Evolutionary conservation across 2,329 filamentous ascomycete genomes (phyloP), one percentile per base, ranked within the genome.

Genomic region (Bertia moriformis): DNA sequence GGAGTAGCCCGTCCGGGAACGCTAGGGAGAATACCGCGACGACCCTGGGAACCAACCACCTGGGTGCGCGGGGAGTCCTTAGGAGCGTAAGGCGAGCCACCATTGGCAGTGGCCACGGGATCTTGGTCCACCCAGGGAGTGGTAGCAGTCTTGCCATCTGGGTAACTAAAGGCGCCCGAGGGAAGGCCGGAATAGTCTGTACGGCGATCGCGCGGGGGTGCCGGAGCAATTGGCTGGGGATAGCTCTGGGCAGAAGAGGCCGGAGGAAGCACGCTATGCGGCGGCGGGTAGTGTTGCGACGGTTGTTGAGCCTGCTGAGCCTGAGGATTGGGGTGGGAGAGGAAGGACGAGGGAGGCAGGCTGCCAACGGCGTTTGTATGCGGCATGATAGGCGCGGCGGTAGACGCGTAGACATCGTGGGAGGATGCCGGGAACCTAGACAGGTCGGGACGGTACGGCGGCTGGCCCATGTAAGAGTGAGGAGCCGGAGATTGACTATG

Each of bases 41-140:
- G 78, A 42, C 89, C 89, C 63, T 96, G 89, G 18, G 88, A 93
- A 40, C 89, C 89, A 40, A 96, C 89, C 38, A 95, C 89, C 54
- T 95, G 89, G 20, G 86, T 91, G 14, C 83, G 84, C 50, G 78
- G 75, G 12, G 64, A 67, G 53, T 65, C 71, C 59, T 52, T 35
- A 7, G 32, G 10, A 10, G 10, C 32, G 17, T 35, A 35, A 35
- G 32, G 32, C 15, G 12, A 63, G 44, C 71, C 69, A 39, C 69
- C 72, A 50, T 81, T 83, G 4, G 77, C 72, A 24, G 71, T 73
- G 14, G 60, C 60, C 50, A 77, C 63, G 24, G 68, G 68, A 7
- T 65, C 62, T 54, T 74, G 70, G 18, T 68, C 65, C 61, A 74
- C 73, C 10, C 32, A 10, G 42, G 78, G 63, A 37, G 73, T 78